phyloP scores from a whole-genome alignment of 306 rosid species.

The Pyrus bretschneideri region DNA sequence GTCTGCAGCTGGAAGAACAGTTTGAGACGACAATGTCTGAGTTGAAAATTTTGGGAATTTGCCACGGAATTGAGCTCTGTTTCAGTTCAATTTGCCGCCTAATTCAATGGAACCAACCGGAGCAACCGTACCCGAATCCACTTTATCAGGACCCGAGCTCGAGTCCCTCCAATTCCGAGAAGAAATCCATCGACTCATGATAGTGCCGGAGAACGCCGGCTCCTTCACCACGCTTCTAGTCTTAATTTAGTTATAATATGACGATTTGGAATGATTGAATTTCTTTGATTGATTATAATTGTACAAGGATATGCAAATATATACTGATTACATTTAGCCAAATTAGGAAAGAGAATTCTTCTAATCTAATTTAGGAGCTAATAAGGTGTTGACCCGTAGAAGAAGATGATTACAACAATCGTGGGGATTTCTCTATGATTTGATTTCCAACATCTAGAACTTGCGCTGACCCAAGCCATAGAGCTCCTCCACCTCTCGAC shows the following conservation, averaged over 20 bases:
- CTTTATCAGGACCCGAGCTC: slow-evolving; percentile 30
- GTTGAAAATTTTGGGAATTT: neutral
- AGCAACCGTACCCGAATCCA: slow-evolving; percentile 43
- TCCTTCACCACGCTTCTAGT: slow-evolving; percentile 87
- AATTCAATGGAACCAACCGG: slow-evolving; percentile 49
- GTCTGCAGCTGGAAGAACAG: too few species aligned
- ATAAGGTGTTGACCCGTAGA: too few species aligned
- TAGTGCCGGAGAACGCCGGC: slow-evolving; percentile 58
- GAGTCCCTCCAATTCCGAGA: slow-evolving; percentile 71
- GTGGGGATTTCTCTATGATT: too few species aligned
- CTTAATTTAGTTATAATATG: too few species aligned
- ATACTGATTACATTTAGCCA: too few species aligned
- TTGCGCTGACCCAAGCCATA: slow-evolving; percentile 68
- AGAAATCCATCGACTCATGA: slow-evolving; percentile 70
- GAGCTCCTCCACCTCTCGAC: slow-evolving; percentile 80
- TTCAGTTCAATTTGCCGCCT: slow-evolving; percentile 7
- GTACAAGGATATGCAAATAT: too few species aligned
- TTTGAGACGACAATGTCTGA: neutral
- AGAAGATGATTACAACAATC: too few species aligned
- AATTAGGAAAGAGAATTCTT: too few species aligned
- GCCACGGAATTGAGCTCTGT: slow-evolving; percentile 8
- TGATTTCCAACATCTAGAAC: slow-evolving; percentile 34
- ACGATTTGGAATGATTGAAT: slow-evolving; percentile 28
- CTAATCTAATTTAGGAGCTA: too few species aligned
- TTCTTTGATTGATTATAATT: too few species aligned